These are phyloP conservation scores for Rubia peregrina DNA, from an alignment of 305 asterid genomes.

Conservation along the genomic window DNA sequence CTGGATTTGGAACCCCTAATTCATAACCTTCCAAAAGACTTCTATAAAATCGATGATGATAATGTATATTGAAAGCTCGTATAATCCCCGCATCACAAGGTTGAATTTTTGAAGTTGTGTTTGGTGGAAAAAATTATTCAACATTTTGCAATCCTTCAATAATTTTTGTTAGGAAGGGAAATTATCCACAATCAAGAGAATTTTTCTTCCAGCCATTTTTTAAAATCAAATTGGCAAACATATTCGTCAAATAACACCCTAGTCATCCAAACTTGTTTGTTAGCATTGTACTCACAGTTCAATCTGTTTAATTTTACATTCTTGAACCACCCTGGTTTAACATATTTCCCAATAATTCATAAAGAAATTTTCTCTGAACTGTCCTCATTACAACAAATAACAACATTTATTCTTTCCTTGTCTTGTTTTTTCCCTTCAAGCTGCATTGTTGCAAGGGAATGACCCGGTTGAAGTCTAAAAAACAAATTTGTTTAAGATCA, in stretches of 20 bases:
- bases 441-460: too few relatives aligned
- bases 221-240: not conserved
- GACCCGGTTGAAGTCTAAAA: too few relatives aligned
- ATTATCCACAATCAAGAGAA: not conserved
- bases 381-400: not conserved
- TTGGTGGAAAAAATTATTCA: not conserved
- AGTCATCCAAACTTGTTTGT: too few relatives aligned
- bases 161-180: not conserved
- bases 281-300: too few relatives aligned
- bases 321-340: not conserved
- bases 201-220: too few relatives aligned
- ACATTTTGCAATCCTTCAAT: constrained; percentile 11
- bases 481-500: not conserved
- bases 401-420: not conserved
- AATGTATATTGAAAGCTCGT: not conserved
- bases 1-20: not conserved
- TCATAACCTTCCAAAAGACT: not conserved
- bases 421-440: not conserved
- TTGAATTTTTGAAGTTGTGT: constrained; percentile 7
- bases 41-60: not conserved
- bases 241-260: not conserved
- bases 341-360: not conserved
- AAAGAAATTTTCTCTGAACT: not conserved
- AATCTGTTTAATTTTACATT: too few relatives aligned
- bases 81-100: not conserved